phyloP scores from a whole-genome alignment of 2,329 filamentous ascomycete genomes.

The Colletotrichum sp. region DNA sequence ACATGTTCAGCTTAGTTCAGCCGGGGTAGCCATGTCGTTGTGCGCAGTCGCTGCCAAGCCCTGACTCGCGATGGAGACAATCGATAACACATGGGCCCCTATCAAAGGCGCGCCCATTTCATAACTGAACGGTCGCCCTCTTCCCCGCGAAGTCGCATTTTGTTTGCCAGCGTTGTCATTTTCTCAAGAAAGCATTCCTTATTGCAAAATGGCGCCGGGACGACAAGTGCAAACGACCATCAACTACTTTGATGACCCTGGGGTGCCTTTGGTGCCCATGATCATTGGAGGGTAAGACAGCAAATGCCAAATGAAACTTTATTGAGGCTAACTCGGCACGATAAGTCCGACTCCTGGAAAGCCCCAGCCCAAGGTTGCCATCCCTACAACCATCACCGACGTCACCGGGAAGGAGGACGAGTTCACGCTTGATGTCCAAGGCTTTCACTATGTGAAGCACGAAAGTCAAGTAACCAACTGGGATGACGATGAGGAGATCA shows the following conservation, averaged over 20 bases:
- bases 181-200: not conserved
- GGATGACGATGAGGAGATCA: conserved; percentile 56
- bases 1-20: not conserved
- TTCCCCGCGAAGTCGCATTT: not conserved
- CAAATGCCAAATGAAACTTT: not conserved
- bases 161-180: not conserved
- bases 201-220: not conserved
- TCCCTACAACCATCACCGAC: conserved; percentile 57
- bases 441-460: conserved; percentile 61
- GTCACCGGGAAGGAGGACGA: conserved; percentile 70
- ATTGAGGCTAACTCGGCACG: not conserved
- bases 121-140: not conserved
- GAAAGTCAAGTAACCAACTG: conserved; percentile 56
- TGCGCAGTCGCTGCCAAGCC: not conserved
- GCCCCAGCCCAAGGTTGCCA: conserved; percentile 58
- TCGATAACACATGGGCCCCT: not conserved
- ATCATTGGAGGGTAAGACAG: conserved; percentile 11
- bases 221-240: conserved; percentile 11
- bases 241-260: conserved; percentile 18
- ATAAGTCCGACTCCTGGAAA: conserved; percentile 8
- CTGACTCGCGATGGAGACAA: conserved; percentile 8
- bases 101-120: not conserved
- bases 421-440: conserved; percentile 58
- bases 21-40: not conserved
- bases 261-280: conserved; percentile 17